phyloP scores from a whole-genome alignment of 495 filamentous ascomycete genomes.

The Parathielavia appendiculata region DNA sequence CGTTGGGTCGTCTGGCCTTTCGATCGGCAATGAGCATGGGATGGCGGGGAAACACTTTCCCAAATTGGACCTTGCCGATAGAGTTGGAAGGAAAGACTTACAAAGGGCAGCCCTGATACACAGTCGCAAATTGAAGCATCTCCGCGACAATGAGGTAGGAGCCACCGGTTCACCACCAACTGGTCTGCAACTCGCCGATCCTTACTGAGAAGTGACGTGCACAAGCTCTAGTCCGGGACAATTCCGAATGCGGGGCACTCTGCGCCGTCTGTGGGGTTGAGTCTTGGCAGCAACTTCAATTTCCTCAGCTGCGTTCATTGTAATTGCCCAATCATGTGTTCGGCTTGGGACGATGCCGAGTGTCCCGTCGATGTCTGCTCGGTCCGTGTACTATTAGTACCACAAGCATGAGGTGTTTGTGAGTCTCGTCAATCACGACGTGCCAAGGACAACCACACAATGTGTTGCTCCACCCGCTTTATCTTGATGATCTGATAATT shows the following conservation, averaged over 20 bases:
- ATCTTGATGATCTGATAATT: conserved; percentile 24
- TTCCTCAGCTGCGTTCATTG: background rate
- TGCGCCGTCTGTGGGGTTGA: background rate
- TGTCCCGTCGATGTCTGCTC: background rate
- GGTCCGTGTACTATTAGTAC: background rate
- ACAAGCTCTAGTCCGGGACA: too few relatives aligned
- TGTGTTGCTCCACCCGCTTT: background rate
- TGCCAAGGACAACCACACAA: background rate
- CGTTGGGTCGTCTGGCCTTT: too few relatives aligned
- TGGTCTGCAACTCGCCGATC: too few relatives aligned
- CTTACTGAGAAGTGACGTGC: too few relatives aligned
- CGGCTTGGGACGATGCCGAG: too few relatives aligned
- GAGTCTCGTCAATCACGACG: background rate
- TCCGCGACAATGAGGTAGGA: too few relatives aligned
- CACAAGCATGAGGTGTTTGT: background rate
- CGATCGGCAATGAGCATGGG: background rate
- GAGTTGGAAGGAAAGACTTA: background rate
- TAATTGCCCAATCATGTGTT: background rate
- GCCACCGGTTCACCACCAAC: too few relatives aligned
- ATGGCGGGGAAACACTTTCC: conserved; percentile 4
- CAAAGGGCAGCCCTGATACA: conserved; percentile 2
- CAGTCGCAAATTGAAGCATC: background rate
- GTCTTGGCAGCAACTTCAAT: background rate
- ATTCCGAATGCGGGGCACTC: too few relatives aligned
- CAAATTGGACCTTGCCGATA: background rate